These are phyloP conservation scores for Mycena polygramma DNA, from an alignment of 768 basidiomycete species.

Conservation along the genomic window DNA sequence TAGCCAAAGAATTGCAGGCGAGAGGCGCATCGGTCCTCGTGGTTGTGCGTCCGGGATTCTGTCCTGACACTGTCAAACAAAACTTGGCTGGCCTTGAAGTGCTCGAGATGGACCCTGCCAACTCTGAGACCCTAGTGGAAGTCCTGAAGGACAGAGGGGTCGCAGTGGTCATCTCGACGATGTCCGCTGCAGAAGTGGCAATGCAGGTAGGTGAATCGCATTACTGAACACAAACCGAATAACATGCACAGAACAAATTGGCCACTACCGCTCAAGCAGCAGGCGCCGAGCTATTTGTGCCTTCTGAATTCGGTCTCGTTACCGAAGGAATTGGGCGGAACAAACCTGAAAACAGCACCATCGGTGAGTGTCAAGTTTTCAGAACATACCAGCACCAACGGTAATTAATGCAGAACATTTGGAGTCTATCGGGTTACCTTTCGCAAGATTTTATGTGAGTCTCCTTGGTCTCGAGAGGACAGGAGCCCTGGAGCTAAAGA, in stretches of 20 bases:
- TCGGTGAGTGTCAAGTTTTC: constrained; percentile 40
- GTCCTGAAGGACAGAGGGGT: constrained; percentile 44
- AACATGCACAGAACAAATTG: constrained; percentile 37
- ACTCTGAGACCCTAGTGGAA: constrained; percentile 39
- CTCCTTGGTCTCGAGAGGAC: not conserved
- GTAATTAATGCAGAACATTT: constrained; percentile 44
- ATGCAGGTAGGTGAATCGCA: constrained; percentile 20
- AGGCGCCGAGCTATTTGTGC: constrained; percentile 50
- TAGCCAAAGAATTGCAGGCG: constrained; percentile 42
- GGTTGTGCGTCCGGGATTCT: constrained; percentile 28
- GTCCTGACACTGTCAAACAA: constrained; percentile 7
- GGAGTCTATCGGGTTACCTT: constrained; percentile 46
- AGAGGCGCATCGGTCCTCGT: constrained; percentile 33
- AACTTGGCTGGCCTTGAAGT: constrained; percentile 38
- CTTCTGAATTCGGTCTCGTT: constrained; percentile 52
- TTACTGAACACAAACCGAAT: too few species aligned
- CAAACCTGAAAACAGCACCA: constrained; percentile 42
- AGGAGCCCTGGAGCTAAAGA: not conserved
- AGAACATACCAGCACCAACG: not conserved
- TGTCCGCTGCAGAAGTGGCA: constrained; percentile 46
- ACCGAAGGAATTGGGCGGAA: constrained; percentile 46
- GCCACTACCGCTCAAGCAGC: constrained; percentile 50
- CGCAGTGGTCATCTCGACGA: constrained; percentile 50
- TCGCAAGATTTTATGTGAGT: constrained; percentile 49
- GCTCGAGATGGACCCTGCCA: constrained; percentile 43